Evolutionary conservation across 2,329 filamentous ascomycete species (phyloP).

Genomic region (Fusarium sp.): DNA sequence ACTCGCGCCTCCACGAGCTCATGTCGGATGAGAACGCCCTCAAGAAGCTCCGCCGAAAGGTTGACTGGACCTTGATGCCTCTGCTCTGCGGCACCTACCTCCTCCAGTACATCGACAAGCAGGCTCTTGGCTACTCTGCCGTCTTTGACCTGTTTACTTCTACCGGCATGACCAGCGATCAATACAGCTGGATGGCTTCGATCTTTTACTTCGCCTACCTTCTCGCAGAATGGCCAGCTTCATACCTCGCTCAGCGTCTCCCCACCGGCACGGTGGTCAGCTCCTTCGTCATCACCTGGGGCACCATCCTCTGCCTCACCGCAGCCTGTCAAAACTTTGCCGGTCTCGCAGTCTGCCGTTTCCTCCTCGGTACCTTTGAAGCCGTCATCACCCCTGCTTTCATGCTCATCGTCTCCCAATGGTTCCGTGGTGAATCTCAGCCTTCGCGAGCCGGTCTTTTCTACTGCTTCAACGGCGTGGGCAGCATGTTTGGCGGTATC

Average conservation of each 20-base stretch:
- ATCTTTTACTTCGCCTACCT: conserved; percentile 67
- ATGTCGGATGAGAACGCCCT: conserved; percentile 41
- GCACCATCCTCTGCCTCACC: conserved; percentile 58
- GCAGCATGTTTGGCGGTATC: conserved; percentile 58
- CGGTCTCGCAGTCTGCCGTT: conserved; percentile 58
- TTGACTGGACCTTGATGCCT: conserved; percentile 64
- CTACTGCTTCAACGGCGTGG: conserved; percentile 58
- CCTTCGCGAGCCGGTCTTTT: conserved; percentile 59
- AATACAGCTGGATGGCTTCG: conserved; percentile 67
- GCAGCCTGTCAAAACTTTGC: conserved; percentile 57
- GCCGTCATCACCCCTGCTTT: conserved; percentile 62
- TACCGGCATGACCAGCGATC: conserved; percentile 58
- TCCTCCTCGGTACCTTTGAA: conserved; percentile 61
- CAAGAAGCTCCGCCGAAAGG: conserved; percentile 52
- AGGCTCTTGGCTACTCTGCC: conserved; percentile 64
- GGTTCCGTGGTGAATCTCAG: conserved; percentile 60
- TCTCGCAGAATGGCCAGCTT: conserved; percentile 55
- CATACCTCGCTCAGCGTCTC: conserved; percentile 50
- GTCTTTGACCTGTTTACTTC: conserved; percentile 66
- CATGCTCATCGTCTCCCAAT: conserved; percentile 64
- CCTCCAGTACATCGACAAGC: conserved; percentile 69
- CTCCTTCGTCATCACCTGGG: conserved; percentile 51
- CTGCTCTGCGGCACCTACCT: conserved; percentile 63
- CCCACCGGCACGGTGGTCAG: conserved; percentile 51
- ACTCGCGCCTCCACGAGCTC: conserved; percentile 38